Evolutionary conservation across 805 yeast species (phyloP), one percentile per base, ranked within the genome.

Genomic region (Cyberlindnera mycetangii): DNA sequence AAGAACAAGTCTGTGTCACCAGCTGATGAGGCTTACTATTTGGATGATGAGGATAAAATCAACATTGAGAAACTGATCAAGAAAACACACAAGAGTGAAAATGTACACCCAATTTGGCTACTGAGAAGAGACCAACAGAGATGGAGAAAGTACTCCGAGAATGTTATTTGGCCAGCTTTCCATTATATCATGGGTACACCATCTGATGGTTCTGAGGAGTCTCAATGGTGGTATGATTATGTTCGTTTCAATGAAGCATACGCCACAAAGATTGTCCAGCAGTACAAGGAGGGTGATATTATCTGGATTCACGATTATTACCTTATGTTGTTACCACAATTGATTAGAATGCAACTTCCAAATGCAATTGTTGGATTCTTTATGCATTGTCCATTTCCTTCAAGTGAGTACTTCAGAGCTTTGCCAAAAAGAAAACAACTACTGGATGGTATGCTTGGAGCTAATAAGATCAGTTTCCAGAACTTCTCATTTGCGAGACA

Each of bases 271-370:
- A 82, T 93, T 51, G 72, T 79, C 53, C 71, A 76, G 38, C 72
- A 86, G 24, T 93, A 89, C 62, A 67, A 78, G 51, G 88, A 90
- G 4, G 99, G 99, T 82, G 96, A 92, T 61, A 71, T 81, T 34
- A 75, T 92, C 50, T 92, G 98, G 97, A 72, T 92, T 42, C 96
- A 92, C 63, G 99, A 92, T 66, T 92, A 92, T 62, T 98, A 93
- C 67, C 70, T 92, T 47, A 72, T 93, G 70, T 69, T 92, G 32
- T 86, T 90, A 3, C 97, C 98, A 0, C 76, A 74, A 43, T 79
- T 92, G 89, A 76, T 92, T 6, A 76, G 96, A 50, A 74, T 81
- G 54, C 69, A 75, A 52, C 60, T 89, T 24, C 97, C 97, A 2
- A 63, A 79, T 46, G 97, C 96, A 5, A 81, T 83, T 52, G 89